Evolutionary conservation across 495 filamentous ascomycete genomes (phyloP), one percentile per base, ranked within the genome.

Genomic region (Podospora australis): DNA sequence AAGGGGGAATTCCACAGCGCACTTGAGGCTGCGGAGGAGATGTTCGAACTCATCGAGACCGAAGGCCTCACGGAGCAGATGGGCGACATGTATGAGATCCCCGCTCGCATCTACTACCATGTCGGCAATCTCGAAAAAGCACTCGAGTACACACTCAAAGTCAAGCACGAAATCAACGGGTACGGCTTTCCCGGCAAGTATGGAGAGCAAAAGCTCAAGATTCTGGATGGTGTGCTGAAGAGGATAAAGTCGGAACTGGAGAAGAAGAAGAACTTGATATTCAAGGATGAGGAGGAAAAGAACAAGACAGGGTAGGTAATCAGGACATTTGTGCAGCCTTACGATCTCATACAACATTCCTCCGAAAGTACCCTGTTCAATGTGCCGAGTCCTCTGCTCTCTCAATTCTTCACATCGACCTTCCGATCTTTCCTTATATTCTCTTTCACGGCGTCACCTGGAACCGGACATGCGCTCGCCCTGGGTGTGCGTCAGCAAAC

Each of bases 151-250:
- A 54, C 49, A 1, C 44, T 49, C 26, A 32, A 55, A 36, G 58
- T 57, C 0, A 34, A 61, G 39, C 19, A 29, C 1, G 63, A 67
- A 40, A 14, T 63, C 9, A 47, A 41, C 28, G 51, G 39, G 17
- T 54, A 44, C 19, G 56, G 57, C 0, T 47, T 54, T 78, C 88
- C 46, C 38, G 60, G 53, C 0, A 25, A 36, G 20, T 44, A 39
- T 9, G 56, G 35, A 0, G 13, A 29, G 25, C 22, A 40, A 4
- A 52, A 51, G 35, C 19, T 54, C 2, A 24, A 39, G 30, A 49
- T 44, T 34, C 5, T 57, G 41, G 24, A 51, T 13, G 44, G 36
- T 0, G 19, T 55, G 0, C 36, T 57, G 2, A 21, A 21, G 9
- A 19, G 32, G 44, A 43, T 57, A 7, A 32, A 51, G 47, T 44